A percentile compares a stretch with the other conserved stretches of the same genome.
Evolutionary conservation across 2,329 filamentous ascomycete genomes (phyloP).

Genomic region (Epichloe coenophiala): DNA sequence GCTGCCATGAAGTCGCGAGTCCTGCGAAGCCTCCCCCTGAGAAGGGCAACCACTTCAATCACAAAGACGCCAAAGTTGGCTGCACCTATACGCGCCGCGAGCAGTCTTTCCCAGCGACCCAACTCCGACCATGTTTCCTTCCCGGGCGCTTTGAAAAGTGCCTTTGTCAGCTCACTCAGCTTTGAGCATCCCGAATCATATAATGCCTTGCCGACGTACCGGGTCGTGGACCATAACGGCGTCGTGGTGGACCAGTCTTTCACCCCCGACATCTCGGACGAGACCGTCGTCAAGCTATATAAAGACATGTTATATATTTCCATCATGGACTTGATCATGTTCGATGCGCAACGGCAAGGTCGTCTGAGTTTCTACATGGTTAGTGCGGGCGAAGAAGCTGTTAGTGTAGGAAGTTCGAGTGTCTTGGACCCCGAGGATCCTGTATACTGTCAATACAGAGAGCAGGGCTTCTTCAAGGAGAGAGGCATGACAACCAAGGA

Average conservation of each 20-base stretch:
- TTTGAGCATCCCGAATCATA: constrained; percentile 64
- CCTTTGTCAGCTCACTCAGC: constrained; percentile 68
- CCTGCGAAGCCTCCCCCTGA: constrained; percentile 17
- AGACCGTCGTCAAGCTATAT: constrained; percentile 45
- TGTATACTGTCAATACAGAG: constrained; percentile 87
- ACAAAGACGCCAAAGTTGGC: constrained; percentile 10
- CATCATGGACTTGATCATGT: constrained; percentile 96
- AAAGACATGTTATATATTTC: constrained; percentile 54
- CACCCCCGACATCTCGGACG: constrained; percentile 54
- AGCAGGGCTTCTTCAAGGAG: constrained; percentile 82
- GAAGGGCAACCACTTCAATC: constrained; percentile 11
- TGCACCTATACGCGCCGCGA: constrained; percentile 22
- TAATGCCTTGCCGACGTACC: constrained; percentile 76
- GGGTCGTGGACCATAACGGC: constrained; percentile 82
- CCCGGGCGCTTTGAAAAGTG: constrained; percentile 88
- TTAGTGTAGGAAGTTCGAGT: constrained; percentile 77
- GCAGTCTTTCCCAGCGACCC: constrained; percentile 42
- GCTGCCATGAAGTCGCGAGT: constrained; percentile 21
- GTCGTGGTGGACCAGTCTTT: constrained; percentile 63
- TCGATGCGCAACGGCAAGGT: constrained; percentile 93
- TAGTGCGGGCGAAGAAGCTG: constrained; percentile 86
- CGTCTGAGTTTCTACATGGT: constrained; percentile 95
- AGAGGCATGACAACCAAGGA: constrained; percentile 75
- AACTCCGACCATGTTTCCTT: constrained; percentile 53
- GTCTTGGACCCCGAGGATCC: constrained; percentile 76